Evolutionary conservation across 1,284 basidiomycete genomes (phyloP), one percentile per base, ranked within the genome.

Genomic region (Heterobasidion irregulare): DNA sequence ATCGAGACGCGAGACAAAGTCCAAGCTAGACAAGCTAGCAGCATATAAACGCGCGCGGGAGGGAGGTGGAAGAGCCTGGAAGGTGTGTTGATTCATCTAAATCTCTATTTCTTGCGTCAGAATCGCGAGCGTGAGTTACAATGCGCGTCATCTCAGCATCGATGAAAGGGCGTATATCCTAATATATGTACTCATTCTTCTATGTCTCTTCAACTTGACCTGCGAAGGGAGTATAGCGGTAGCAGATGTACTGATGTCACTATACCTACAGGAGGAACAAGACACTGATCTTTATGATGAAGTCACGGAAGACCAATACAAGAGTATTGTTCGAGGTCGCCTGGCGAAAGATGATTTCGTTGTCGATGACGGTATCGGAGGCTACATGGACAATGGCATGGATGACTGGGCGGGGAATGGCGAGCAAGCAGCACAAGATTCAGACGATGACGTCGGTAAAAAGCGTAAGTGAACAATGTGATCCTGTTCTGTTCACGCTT

Each of bases 361-460:
- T 32, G 86, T 91, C 49, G 95, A 99, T 65, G 97, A 99, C 72
- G 94, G 95, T 53, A 82, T 89, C 0, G 83, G 79, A 18, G 97
- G 93, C 10, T 99, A 99, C 67, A 86, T 91, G 65, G 97, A 99
- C 71, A 92, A 97, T 64, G 97, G 97, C 5, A 86, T 92, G 80
- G 95, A 98, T 61, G 94, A 96, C 64, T 98, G 92, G 86, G n/a
- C 33, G 10, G 53, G 46, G 18, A 44, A 44, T 16, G 80, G 76
- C 19, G 80, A 79, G 45, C 76, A 73, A 13, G 71, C 73, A 32
- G 74, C 76, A 48, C 66, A 68, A 8, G 68, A 75, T 12, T 65
- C 65, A 36, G 62, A 61, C 2, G 35, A 53, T 58, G 56, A 26
- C 26, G 26, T 26, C 4, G 26, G 26, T 18, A 62, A 58, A 50